Evolutionary conservation across 2,329 filamentous ascomycete genomes (phyloP).

Genomic region (Microcera coccophila): DNA sequence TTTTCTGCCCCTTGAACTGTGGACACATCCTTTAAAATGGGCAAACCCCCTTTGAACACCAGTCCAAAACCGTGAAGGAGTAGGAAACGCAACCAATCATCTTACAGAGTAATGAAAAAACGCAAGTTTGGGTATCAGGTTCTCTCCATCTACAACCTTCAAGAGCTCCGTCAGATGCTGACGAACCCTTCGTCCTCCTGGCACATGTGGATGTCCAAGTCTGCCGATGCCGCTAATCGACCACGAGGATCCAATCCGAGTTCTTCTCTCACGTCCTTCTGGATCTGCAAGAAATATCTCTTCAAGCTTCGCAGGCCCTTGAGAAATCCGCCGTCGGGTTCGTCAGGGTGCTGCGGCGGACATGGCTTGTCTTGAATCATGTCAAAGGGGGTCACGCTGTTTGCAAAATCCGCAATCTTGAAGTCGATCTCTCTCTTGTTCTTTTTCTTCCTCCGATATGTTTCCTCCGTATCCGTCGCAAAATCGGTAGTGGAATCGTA

Average conservation of each 20-base stretch:
- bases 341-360: constrained; percentile 74
- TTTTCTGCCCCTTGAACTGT: constrained; percentile 1
- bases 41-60: constrained; percentile 15
- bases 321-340: constrained; percentile 84
- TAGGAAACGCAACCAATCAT: constrained; percentile 12
- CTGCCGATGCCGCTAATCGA: constrained; percentile 18
- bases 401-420: constrained; percentile 98
- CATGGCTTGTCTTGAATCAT: constrained; percentile 60
- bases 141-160: background rate
- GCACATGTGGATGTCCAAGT: constrained; percentile 22
- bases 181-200: constrained; percentile 33
- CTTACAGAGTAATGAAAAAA: constrained; percentile 15
- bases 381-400: constrained; percentile 89
- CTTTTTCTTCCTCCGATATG: constrained; percentile 43
- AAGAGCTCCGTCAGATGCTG: constrained; percentile 25
- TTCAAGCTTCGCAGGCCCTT: constrained; percentile 75
- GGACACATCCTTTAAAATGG: background rate
- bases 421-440: constrained; percentile 70
- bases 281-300: constrained; percentile 82
- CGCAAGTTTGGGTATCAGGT: constrained; percentile 20
- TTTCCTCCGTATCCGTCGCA: constrained; percentile 56
- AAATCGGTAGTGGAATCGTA: constrained; percentile 57
- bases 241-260: constrained; percentile 44
- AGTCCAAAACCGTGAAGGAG: constrained; percentile 7
- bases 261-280: constrained; percentile 65